phyloP scores from a whole-genome alignment of 768 basidiomycete species.

The Mycena crocata region DNA sequence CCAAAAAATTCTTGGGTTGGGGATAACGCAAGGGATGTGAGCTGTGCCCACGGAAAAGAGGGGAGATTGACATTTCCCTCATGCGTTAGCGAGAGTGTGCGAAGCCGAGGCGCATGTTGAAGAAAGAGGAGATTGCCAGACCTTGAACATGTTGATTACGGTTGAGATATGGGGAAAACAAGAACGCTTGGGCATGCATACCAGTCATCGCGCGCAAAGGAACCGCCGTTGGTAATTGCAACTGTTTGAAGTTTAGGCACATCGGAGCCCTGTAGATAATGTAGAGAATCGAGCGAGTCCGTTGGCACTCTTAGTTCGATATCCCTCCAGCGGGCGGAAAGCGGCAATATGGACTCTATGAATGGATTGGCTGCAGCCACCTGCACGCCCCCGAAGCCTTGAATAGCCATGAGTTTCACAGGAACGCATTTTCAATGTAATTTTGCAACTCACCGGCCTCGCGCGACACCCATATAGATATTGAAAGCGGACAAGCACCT shows the following conservation, averaged over 20 bases:
- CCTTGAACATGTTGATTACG: not conserved
- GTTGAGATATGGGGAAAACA: not conserved
- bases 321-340: slow-evolving; percentile 20
- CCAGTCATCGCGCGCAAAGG: slow-evolving; percentile 30
- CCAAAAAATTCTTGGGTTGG: slow-evolving; percentile 26
- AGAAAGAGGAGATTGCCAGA: slow-evolving; percentile 26
- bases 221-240: slow-evolving; percentile 21
- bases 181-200: not conserved
- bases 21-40: slow-evolving; percentile 16
- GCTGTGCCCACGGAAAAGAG: slow-evolving; percentile 13
- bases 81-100: slow-evolving; percentile 14
- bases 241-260: slow-evolving; percentile 23
- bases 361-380: slow-evolving; percentile 18
- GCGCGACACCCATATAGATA: slow-evolving; percentile 25
- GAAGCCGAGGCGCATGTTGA: slow-evolving; percentile 24
- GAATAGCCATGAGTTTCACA: not conserved
- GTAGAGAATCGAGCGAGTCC: slow-evolving; percentile 26
- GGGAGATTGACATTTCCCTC: slow-evolving; percentile 28
- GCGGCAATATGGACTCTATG: slow-evolving; percentile 24
- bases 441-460: not conserved
- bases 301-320: slow-evolving; percentile 25
- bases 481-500: slow-evolving; percentile 23
- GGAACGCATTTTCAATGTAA: not conserved
- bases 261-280: slow-evolving; percentile 22
- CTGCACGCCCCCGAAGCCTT: slow-evolving; percentile 11